Base-by-base conservation (phyloP, 1,284 basidiomycete genomes). In the Ustilago hordei region DNA sequence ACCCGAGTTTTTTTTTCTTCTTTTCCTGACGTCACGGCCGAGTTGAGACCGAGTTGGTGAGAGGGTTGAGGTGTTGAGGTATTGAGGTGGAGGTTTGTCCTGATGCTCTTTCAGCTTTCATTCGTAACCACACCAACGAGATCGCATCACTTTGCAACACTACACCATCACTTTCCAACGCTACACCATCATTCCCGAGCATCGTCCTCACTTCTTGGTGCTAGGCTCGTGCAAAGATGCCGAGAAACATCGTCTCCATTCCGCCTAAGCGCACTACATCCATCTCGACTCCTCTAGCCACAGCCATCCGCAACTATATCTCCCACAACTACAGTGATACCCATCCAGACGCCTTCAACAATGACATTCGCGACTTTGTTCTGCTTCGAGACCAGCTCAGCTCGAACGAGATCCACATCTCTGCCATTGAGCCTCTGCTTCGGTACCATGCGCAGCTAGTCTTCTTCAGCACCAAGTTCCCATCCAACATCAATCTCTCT, bases 341-440 rank as follows among this genome's bases (percentile, higher is more conserved):
- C n/a, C 93, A 96, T 83, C 93, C 95, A 0, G 93, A 95, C 80
- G 91, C 92, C n/a, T 95, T 95, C 88, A 91, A 89, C 85, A 88
- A 89, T 80, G 95, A 98, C 85, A 91, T 95, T 57, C 89, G 89
- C 9, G 87, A 87, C 34, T 93, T 95, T 90, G 90, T 91, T 58
- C 84, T 87, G 5, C 87, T 95, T 60, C 89, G 95, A 39, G 90
- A 83, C 32, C 55, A 67, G n/a, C 60, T 77, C 52, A n/a, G 59
- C 39, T 89, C 59, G 89, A 88, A 91, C 4, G 93, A 93, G 48
- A 80, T 85, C 2, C 88, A 88, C 72, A 82, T 73, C 23, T 60
- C 75, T 7, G 47, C 63, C 7, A 61, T 73, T 36, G 69, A 77
- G 28, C 36, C 60, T 2, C 31, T 67, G 15, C 62, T 77, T 4